Base-by-base conservation (phyloP, 1,139 yeast genomes). In the Suhomyces taliae region DNA sequence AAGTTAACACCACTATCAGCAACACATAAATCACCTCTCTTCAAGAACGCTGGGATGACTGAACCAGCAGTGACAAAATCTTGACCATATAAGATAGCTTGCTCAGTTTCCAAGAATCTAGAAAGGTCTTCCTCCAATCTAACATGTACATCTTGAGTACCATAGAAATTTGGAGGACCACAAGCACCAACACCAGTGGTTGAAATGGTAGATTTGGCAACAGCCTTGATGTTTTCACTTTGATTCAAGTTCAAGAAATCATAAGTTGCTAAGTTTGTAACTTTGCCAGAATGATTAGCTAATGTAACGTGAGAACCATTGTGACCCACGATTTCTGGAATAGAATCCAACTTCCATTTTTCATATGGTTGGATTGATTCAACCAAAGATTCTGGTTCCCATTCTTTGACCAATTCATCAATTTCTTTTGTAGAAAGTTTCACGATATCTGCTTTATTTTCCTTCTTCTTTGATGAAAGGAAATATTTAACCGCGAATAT, bases 141-240 rank as follows among this genome's bases (percentile, higher is more conserved):
- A 49, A 85, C 85, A 61, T 93, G 99, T 34, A 85, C 90, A 63
- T 90, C 97, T 67, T 90, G 97, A 53, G 93, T 87, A 51, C 99
- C 99, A 66, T 91, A 93, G 59, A 93, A 93, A 50, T 96, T 96
- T 37, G 98, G 96, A 3, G 99, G 98, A 29, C 98, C 97, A 74
- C 99, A 93, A 1, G 98, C 95, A 53, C 99, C 99, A 43, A 93
- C 98, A 61, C 99, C 99, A 48, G 87, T 83, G 47, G 76, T 74
- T 40, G 75, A 73, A 51, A 93, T 83, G 31, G 83, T 78, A 29
- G 71, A 64, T 48, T 79, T 75, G 6, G 93, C 90, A 14, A 75
- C 79, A n/a, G 73, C 66, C 49, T 72, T 73, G 36, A 90, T 73
- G 14, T 54, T 63, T 14, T 69, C 66, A 56, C 78, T 70, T 39